Conservation (phyloP, 129 eudicot species). For the Calendula officinalis region DNA sequence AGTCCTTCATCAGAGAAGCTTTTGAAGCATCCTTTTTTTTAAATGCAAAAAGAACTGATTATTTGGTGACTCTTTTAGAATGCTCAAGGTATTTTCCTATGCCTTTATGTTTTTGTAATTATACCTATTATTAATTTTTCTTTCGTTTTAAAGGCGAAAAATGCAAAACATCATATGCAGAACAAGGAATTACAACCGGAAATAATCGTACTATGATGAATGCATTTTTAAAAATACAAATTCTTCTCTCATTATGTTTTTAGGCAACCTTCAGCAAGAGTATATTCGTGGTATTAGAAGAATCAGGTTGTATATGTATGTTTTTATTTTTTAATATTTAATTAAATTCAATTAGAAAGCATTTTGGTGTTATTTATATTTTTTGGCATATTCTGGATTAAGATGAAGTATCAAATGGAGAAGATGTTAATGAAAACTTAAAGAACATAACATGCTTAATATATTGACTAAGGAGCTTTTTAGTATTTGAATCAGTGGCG, state of each 20-base stretch:
- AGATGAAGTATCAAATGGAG: slow-evolving; percentile 45
- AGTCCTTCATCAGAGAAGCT: slow-evolving; percentile 93
- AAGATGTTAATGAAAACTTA: slow-evolving; percentile 36
- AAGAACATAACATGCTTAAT: slow-evolving; percentile 42
- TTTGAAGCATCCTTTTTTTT: slow-evolving; percentile 84
- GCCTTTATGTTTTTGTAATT: neutral
- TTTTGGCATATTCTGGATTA: slow-evolving; percentile 70
- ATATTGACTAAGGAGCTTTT: too few species aligned
- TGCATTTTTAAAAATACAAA: neutral
- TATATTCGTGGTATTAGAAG: slow-evolving; percentile 96
- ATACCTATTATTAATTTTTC: slow-evolving; percentile 1
- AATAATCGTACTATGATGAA: too few species aligned
- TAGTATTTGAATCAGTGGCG: too few species aligned
- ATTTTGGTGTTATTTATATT: slow-evolving; percentile 6
- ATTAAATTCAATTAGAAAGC: slow-evolving; percentile 3
- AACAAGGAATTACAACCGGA: slow-evolving; percentile 77
- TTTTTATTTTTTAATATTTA: too few species aligned
- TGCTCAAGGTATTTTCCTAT: slow-evolving; percentile 63
- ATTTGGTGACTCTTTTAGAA: slow-evolving; percentile 78
- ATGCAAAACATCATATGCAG: slow-evolving; percentile 78
- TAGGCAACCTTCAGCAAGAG: slow-evolving; percentile 89
- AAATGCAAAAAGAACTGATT: slow-evolving; percentile 69
- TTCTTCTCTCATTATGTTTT: slow-evolving; percentile 4
- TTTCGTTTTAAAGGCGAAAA: slow-evolving; percentile 62
- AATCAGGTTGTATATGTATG: slow-evolving; percentile 91